Conservation (phyloP, 331 rosid genomes). For the Malus hybrid region DNA sequence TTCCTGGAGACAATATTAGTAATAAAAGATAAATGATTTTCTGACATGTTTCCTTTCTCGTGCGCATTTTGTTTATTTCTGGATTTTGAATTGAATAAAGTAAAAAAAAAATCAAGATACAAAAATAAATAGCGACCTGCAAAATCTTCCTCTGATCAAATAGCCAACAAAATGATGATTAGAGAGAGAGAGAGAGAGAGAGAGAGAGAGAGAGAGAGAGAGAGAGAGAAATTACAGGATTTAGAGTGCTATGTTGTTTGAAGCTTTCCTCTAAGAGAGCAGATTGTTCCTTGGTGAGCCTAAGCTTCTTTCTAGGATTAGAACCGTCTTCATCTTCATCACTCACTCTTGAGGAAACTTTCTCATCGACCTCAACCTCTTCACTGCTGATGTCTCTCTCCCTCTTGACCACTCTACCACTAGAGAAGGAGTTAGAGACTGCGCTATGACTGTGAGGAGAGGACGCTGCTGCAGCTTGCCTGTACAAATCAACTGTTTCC, state of each 20-base stretch:
- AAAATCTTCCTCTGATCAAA: not conserved
- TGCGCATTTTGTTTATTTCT: no score
- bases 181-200: no score
- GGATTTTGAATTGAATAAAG: no score
- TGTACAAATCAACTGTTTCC: conserved; percentile 21
- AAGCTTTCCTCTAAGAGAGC: conserved; percentile 87
- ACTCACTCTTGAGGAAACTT: conserved; percentile 60
- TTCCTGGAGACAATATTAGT: no score
- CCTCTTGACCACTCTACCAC: conserved; percentile 55
- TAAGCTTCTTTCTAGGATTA: conserved; percentile 84
- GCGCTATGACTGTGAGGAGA: conserved; percentile 80
- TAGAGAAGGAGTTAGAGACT: conserved; percentile 68
- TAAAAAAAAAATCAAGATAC: not conserved
- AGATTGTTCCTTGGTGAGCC: conserved; percentile 87
- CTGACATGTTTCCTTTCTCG: no score
- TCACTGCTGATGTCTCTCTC: conserved; percentile 79
- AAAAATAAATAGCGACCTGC: not conserved
- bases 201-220: no score
- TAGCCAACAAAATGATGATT: no score
- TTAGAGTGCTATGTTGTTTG: conserved; percentile 92
- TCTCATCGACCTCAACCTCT: conserved; percentile 54
- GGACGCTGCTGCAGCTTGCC: conserved; percentile 28
- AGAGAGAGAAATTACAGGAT: conserved; percentile 52
- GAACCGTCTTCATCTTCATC: conserved; percentile 90
- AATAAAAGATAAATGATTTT: no score